Conservation (phyloP, 352 stramenopile species). For the Phytopythium mirpurense region DNA sequence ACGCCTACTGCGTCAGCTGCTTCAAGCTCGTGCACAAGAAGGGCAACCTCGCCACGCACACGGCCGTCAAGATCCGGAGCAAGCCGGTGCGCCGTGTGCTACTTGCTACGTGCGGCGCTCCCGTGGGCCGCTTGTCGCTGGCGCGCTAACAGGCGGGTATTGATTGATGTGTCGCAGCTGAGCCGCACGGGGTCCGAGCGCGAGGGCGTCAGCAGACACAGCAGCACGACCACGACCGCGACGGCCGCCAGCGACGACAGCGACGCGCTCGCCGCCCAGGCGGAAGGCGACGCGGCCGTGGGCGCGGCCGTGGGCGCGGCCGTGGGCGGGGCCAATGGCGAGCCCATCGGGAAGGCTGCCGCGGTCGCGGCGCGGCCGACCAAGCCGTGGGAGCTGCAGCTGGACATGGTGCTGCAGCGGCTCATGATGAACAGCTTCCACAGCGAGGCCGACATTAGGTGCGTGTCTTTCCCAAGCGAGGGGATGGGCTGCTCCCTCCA, state of each 20-base stretch:
- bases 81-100: conserved; percentile 20
- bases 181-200: conserved; percentile 12
- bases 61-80: conserved; percentile 53
- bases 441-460: conserved; percentile 69
- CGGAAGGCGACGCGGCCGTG: conserved; percentile 9
- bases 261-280: conserved; percentile 16
- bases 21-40: conserved; percentile 89
- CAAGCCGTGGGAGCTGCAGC: conserved; percentile 81
- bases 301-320: conserved; percentile 4
- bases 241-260: conserved; percentile 20
- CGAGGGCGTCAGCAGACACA: conserved; percentile 10
- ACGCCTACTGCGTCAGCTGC: conserved; percentile 82
- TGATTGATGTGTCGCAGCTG: conserved; percentile 6
- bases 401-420: conserved; percentile 79
- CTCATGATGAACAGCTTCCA: conserved; percentile 84
- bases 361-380: conserved; percentile 4
- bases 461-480: conserved; percentile 7
- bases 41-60: conserved; percentile 75
- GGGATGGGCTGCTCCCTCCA: no score
- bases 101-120: no score
- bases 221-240: conserved; percentile 14
- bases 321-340: conserved; percentile 4
- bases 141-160: no score
- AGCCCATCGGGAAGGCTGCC: no score
- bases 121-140: no score